Percentiles rank a stretch among this genome's conserved stretches.
These are phyloP conservation scores for Phytophthora pisi DNA, from an alignment of 352 stramenopile genomes.

Conservation along the genomic window DNA sequence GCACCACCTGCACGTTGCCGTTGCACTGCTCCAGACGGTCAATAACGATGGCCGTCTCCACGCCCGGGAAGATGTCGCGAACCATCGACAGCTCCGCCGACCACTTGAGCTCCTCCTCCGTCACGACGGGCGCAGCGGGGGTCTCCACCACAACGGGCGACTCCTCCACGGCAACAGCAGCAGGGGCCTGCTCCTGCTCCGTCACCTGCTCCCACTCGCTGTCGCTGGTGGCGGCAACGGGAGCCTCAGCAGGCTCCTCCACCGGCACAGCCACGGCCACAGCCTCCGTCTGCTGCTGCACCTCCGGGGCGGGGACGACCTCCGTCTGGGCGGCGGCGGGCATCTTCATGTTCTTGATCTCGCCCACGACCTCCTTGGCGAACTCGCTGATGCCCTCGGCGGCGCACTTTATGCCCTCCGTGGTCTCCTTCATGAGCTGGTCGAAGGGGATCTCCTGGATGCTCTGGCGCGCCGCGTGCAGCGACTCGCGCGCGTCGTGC, in stretches of 20 bases:
- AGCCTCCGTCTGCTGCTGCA: slow-evolving; percentile 36
- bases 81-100: slow-evolving; percentile 69
- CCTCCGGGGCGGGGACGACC: slow-evolving; percentile 33
- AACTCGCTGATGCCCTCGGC: slow-evolving; percentile 79
- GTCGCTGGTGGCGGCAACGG: slow-evolving; percentile 39
- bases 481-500: slow-evolving; percentile 61
- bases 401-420: slow-evolving; percentile 77
- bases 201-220: slow-evolving; percentile 78
- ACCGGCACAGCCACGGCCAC: slow-evolving; percentile 35
- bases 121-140: slow-evolving; percentile 40
- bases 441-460: slow-evolving; percentile 88
- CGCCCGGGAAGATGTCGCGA: slow-evolving; percentile 74
- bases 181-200: slow-evolving; percentile 40
- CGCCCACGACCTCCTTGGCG: slow-evolving; percentile 74
- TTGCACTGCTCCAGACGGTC: slow-evolving; percentile 80
- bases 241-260: slow-evolving; percentile 23
- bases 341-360: slow-evolving; percentile 66
- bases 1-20: slow-evolving; percentile 80
- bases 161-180: slow-evolving; percentile 33
- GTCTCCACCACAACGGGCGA: slow-evolving; percentile 46
- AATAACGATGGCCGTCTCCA: slow-evolving; percentile 51
- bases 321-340: slow-evolving; percentile 31
- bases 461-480: slow-evolving; percentile 51
- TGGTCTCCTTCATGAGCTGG: slow-evolving; percentile 80
- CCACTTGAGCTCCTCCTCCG: slow-evolving; percentile 84